Evolutionary conservation across 176 grass and related monocot genomes (phyloP).

Genomic region (Thinopyrum elongatum): DNA sequence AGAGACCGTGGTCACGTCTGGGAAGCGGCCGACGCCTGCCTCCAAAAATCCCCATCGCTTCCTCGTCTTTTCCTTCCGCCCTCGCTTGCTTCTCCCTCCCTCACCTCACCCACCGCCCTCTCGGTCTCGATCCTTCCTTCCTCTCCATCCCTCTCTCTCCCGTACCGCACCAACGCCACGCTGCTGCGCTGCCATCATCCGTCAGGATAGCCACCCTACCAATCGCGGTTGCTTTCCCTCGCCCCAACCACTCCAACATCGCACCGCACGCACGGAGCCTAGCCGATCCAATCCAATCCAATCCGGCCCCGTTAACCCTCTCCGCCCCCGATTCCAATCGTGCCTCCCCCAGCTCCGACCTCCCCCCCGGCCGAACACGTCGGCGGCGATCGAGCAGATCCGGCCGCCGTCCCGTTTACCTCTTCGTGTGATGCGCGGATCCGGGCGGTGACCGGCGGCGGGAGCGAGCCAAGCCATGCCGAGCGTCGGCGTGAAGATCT

Average conservation of each 20-base stretch:
- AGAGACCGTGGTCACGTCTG: not conserved
- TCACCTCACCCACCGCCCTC: slow-evolving; percentile 27
- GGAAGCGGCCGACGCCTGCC: not conserved
- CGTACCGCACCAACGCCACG: not conserved
- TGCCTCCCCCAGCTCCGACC: not conserved
- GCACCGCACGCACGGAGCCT: not conserved
- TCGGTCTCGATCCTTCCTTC: not conserved
- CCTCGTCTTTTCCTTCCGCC: slow-evolving; percentile 18
- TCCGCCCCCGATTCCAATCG: not conserved
- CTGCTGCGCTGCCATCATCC: slow-evolving; percentile 13
- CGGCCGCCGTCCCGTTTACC: not conserved
- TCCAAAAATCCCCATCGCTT: not conserved
- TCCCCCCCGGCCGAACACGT: not conserved
- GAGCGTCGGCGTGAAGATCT: slow-evolving; percentile 85
- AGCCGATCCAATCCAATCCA: not conserved
- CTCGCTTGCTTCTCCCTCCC: not conserved
- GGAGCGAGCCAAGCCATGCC: slow-evolving; percentile 57
- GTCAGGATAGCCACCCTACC: slow-evolving; percentile 14
- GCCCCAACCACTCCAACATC: slow-evolving; percentile 33
- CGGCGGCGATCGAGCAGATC: slow-evolving; percentile 4
- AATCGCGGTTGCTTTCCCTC: slow-evolving; percentile 26
- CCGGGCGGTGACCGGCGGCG: slow-evolving; percentile 25
- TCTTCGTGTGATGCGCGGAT: slow-evolving; percentile 30
- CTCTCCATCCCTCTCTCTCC: not conserved
- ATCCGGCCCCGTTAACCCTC: not conserved